Conservation (phyloP, 2,329 filamentous ascomycete genomes). For the Phaeosphaeria sp. region DNA sequence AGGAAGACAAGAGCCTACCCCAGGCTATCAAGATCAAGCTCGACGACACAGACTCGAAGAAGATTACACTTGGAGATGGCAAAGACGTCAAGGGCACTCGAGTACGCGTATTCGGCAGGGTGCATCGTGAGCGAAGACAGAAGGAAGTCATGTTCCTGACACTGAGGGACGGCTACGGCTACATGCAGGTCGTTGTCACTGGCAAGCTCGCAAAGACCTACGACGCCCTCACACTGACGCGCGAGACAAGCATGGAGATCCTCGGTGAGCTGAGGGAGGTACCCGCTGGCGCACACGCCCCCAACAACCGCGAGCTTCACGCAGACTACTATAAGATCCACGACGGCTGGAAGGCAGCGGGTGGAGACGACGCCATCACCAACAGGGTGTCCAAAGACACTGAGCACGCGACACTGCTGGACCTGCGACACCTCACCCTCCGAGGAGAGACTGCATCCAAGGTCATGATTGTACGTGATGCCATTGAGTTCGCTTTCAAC, state of each 20-base stretch:
- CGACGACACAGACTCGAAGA: conserved; percentile 68
- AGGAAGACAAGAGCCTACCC: conserved; percentile 75
- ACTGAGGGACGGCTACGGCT: conserved; percentile 82
- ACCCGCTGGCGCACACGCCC: conserved; percentile 77
- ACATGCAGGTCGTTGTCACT: conserved; percentile 82
- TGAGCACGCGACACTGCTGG: conserved; percentile 75
- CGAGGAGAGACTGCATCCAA: conserved; percentile 84
- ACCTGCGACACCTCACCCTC: conserved; percentile 83
- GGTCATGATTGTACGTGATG: conserved; percentile 85
- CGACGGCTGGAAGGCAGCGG: conserved; percentile 72
- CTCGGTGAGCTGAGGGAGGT: conserved; percentile 84
- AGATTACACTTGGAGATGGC: conserved; percentile 61
- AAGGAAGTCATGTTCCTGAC: conserved; percentile 87
- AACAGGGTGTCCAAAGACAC: conserved; percentile 75
- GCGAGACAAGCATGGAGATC: conserved; percentile 85
- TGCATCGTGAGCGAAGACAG: conserved; percentile 81
- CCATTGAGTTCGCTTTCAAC: conserved; percentile 81
- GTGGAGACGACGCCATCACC: conserved; percentile 89
- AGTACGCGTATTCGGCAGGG: conserved; percentile 80
- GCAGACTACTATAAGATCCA: conserved; percentile 86
- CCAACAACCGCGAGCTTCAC: conserved; percentile 84
- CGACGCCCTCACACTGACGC: conserved; percentile 83
- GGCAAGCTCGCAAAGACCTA: conserved; percentile 90
- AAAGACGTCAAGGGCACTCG: conserved; percentile 69
- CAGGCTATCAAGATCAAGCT: conserved; percentile 78